Evolutionary conservation across 306 rosid genomes (phyloP).

Genomic region (Erythrophleum fordii): DNA sequence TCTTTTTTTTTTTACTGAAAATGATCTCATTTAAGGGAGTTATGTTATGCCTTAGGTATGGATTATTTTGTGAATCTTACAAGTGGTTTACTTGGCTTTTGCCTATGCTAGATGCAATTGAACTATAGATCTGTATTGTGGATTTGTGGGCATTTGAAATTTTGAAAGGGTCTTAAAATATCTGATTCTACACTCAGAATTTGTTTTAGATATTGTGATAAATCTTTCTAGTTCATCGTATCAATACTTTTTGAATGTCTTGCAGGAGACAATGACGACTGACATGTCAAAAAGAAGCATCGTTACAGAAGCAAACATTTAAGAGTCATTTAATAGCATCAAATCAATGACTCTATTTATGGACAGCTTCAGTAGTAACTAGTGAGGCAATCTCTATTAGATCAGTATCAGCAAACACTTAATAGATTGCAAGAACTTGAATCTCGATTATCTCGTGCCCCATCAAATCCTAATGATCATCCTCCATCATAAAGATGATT

Average conservation of each 20-base stretch:
- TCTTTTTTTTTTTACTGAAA: too few species aligned
- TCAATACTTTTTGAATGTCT: neutral
- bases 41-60: too few species aligned
- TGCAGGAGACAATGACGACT: neutral
- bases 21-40: too few species aligned
- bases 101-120: neutral
- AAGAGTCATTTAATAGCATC: neutral
- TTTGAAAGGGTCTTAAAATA: too few species aligned
- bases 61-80: too few species aligned
- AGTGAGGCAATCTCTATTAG: neutral
- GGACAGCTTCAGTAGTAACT: neutral
- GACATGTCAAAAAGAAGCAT: neutral
- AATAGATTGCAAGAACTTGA: too few species aligned
- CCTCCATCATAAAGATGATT: too few species aligned
- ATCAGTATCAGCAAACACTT: too few species aligned
- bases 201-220: neutral
- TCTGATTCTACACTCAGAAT: neutral
- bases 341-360: neutral
- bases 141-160: neutral
- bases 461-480: too few species aligned
- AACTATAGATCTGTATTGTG: neutral
- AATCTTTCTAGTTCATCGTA: neutral
- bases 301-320: neutral
- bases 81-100: neutral
- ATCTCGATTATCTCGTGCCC: too few species aligned